Evolutionary conservation across 2,329 filamentous ascomycete genomes (phyloP), one percentile per base, ranked within the genome.

Genomic region (Pleurostoma richardsiae): DNA sequence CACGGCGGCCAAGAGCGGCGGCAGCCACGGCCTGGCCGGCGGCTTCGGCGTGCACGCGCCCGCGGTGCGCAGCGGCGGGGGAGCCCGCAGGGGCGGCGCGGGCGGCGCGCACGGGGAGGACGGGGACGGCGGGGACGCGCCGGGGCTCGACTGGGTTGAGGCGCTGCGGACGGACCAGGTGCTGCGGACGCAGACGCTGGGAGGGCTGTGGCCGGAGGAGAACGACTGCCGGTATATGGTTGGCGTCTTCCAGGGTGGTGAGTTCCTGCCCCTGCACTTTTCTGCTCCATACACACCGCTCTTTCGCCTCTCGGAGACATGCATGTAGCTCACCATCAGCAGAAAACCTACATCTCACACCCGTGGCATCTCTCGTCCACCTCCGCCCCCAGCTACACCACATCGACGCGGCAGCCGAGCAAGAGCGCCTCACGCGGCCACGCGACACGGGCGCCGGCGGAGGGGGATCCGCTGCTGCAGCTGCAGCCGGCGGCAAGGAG

Each of bases 381-480:
- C 82, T 99, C 60, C 87, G 91, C 4, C 90, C 94, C 0, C 89
- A 96, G 60, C 86, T 95, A 51, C 90, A 96, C 67, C 90, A 97
- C 68, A 77, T 97, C 55, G 94, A 97, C 67, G 92, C 94, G 4
- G 69, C 83, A 41, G 76, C 85, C 41, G 90, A 96, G 58, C 77
- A 88, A 47, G 82, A 86, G 33, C 79, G 79, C 40, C 72, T 74
- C 39, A 56, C 58, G n/a, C 61, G 67, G 10, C 59, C 64, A 10
- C 65, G 66, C 42, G 66, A 69, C 33, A 19, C 19, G 19, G 59
- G 70, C 60, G 47, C 63, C 60, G 54, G 69, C 64, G 53, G 65
- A 4, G 49, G 52, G 8, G 49, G 52, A 6, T 59, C 63, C 4
- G 52, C 56, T 4, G 66, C 64, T 3, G 44, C 59, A 54, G 4